A percentile compares a stretch with the other conserved stretches of the same genome.
Evolutionary conservation across 2,329 filamentous ascomycete genomes (phyloP).

Genomic region (Annulohypoxylon truncatum): DNA sequence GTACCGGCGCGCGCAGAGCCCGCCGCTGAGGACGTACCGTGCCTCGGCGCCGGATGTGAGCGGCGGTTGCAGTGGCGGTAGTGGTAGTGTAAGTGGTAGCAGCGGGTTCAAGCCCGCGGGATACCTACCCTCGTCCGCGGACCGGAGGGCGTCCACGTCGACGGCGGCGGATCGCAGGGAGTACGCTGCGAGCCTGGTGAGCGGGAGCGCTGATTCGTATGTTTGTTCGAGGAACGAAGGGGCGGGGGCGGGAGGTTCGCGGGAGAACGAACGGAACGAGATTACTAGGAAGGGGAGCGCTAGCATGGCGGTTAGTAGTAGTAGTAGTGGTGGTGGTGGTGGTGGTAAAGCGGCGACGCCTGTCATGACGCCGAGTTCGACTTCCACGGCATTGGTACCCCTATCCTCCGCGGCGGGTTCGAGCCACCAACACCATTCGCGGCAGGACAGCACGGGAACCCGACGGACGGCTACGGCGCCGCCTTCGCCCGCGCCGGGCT

Average conservation of each 20-base stretch:
- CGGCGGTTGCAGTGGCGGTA: neutral
- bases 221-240: neutral
- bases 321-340: too few relatives aligned
- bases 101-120: constrained; percentile 5
- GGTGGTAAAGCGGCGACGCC: neutral
- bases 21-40: constrained; percentile 11
- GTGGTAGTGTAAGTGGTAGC: too few relatives aligned
- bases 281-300: too few relatives aligned
- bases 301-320: too few relatives aligned
- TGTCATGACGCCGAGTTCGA: neutral
- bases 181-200: neutral
- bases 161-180: neutral
- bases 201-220: neutral
- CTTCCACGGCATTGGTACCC: neutral
- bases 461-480: neutral
- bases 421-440: neutral
- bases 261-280: neutral
- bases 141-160: neutral
- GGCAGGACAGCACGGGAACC: neutral
- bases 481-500: neutral
- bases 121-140: neutral
- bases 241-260: too few relatives aligned
- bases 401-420: neutral
- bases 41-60: constrained; percentile 35
- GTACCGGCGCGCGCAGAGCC: constrained; percentile 24